Evolutionary conservation across 169 alveolate genomes (phyloP).

Genomic region (Cryptosporidium canis): DNA sequence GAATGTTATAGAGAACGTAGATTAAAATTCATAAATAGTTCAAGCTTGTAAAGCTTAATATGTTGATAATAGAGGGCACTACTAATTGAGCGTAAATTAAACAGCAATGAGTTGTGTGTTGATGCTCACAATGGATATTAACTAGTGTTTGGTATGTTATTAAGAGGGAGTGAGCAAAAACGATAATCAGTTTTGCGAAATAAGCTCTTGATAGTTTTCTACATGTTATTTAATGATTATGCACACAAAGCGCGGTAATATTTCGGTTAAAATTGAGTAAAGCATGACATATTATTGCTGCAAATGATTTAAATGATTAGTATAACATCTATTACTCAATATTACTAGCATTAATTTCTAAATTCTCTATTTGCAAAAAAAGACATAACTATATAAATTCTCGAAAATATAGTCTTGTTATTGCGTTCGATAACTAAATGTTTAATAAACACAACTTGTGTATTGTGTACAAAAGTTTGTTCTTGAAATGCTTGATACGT

Average conservation of each 20-base stretch:
- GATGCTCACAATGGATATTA: neutral
- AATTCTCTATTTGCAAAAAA: conserved; percentile 39
- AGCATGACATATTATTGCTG: neutral
- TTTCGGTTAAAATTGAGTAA: neutral
- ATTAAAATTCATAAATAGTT: neutral
- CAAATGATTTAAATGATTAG: neutral
- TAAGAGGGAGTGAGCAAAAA: neutral
- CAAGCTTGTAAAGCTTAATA: neutral
- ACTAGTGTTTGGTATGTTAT: neutral
- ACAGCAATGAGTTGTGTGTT: neutral
- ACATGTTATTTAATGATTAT: neutral
- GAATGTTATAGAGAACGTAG: neutral
- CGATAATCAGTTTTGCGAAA: neutral
- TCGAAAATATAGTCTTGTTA: too few species aligned
- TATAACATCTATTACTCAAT: conserved; percentile 6
- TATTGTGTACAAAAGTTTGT: too few species aligned
- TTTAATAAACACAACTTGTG: too few species aligned
- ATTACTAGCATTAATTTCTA: conserved; percentile 17
- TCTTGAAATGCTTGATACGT: neutral
- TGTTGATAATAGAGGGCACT: neutral
- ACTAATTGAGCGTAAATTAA: neutral
- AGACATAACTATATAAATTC: neutral
- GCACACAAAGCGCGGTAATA: neutral
- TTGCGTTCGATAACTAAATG: too few species aligned
- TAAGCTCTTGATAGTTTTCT: neutral